phyloP scores from a whole-genome alignment of 768 basidiomycete genomes.

The Hericium erinaceus region DNA sequence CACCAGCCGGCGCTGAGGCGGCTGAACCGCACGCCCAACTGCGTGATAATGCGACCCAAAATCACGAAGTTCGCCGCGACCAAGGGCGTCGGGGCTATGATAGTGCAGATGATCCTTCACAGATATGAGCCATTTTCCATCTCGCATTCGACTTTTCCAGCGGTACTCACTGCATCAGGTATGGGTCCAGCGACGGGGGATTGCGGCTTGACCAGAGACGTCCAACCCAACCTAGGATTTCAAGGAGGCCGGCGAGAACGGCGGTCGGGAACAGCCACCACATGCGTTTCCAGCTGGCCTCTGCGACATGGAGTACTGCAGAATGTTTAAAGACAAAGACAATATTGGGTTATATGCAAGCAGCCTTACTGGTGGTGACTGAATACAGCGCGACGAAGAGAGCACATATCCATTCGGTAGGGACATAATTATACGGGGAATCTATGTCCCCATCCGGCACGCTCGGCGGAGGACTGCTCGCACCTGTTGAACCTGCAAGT shows the following conservation, averaged over 20 bases:
- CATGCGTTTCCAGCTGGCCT: slow-evolving; percentile 22
- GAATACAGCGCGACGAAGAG: slow-evolving; percentile 27
- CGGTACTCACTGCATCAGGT: slow-evolving; percentile 8
- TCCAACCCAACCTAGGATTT: slow-evolving; percentile 8
- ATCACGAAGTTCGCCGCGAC: slow-evolving; percentile 13
- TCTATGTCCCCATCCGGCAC: too few relatives aligned
- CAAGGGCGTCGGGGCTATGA: slow-evolving; percentile 11
- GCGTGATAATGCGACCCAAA: slow-evolving; percentile 8
- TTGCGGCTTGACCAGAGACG: slow-evolving; percentile 10
- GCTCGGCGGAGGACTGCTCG: too few relatives aligned
- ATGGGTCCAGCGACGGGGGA: slow-evolving; percentile 1
- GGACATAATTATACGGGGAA: background rate
- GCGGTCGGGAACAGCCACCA: slow-evolving; percentile 14
- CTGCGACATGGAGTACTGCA: slow-evolving; percentile 3
- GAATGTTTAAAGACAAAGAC: background rate
- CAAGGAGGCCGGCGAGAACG: slow-evolving; percentile 5
- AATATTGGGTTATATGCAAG: background rate
- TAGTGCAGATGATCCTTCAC: slow-evolving; percentile 1
- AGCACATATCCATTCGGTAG: slow-evolving; percentile 24
- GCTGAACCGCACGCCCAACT: slow-evolving; percentile 9
- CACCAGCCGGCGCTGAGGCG: slow-evolving; percentile 9
- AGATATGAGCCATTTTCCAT: background rate
- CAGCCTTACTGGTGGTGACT: slow-evolving; percentile 19
- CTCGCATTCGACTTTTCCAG: background rate
- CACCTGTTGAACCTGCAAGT: too few relatives aligned